phyloP scores from a whole-genome alignment of 2,329 filamentous ascomycete genomes.

The Trichophyton benhamiae region DNA sequence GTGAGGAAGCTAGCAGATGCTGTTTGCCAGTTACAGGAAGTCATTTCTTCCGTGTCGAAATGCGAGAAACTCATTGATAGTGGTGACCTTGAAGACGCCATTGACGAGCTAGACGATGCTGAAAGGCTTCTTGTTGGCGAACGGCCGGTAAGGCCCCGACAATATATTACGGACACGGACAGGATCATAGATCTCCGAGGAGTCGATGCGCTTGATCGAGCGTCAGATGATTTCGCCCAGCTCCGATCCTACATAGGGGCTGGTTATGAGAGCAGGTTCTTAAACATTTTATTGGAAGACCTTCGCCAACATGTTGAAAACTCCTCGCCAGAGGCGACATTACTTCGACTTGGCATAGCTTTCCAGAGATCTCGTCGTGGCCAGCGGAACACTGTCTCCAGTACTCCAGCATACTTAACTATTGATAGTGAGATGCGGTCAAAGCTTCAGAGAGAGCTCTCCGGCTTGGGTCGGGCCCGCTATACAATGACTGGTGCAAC shows the following conservation, averaged over 20 bases:
- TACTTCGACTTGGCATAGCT: constrained; percentile 73
- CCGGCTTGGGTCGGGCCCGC: constrained; percentile 68
- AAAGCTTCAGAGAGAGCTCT: constrained; percentile 57
- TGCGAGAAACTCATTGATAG: constrained; percentile 74
- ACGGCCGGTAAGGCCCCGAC: constrained; percentile 27
- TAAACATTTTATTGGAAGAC: constrained; percentile 65
- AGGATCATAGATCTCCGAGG: constrained; percentile 57
- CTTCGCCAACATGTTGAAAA: constrained; percentile 65
- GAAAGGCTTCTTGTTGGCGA: constrained; percentile 72
- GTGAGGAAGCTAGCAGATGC: constrained; percentile 69
- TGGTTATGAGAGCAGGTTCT: constrained; percentile 70
- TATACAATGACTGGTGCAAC: constrained; percentile 71
- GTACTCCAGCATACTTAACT: constrained; percentile 66
- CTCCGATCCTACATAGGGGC: constrained; percentile 73
- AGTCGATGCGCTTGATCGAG: constrained; percentile 66
- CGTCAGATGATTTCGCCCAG: constrained; percentile 62
- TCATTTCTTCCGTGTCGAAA: constrained; percentile 60
- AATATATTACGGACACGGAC: constrained; percentile 17
- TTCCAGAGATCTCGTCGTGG: constrained; percentile 59
- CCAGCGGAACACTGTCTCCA: constrained; percentile 53
- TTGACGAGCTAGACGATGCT: constrained; percentile 63
- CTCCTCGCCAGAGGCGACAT: constrained; percentile 58
- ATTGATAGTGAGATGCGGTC: constrained; percentile 58
- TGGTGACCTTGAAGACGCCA: constrained; percentile 69
- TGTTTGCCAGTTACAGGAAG: constrained; percentile 66